Base-by-base conservation (phyloP, 2,329 filamentous ascomycete species). In the Diaporthe sp. region DNA sequence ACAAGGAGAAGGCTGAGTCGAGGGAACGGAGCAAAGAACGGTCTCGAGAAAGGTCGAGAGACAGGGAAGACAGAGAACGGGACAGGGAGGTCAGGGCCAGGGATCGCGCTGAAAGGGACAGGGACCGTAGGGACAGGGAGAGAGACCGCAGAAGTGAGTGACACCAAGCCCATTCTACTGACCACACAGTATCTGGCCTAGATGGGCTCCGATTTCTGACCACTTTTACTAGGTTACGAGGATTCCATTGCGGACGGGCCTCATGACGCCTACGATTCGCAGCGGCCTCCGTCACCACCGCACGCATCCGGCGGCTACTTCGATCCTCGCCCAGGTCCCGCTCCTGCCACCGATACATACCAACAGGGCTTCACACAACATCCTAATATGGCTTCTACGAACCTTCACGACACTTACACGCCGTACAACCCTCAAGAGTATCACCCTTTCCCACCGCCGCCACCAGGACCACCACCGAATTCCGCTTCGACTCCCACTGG, bases 301-400 rank as follows among this genome's bases (percentile, higher is more conserved):
- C 87, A 85, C 72, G 87, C 87, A 5, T 90, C 88, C 3, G 88
- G 88, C n/a, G 88, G 88, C 17, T 85, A 86, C 22, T 89, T 85
- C 79, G 88, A 87, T 22, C 22, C 60, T 71, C 67, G 39, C 49
- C 75, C 73, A 39, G 57, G 55, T 47, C 58, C 58, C 39, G 34
- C 58, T 20, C 34, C 58, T 44, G 47, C 22, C 58, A 49, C 67
- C 61, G 39, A 57, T 55, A 37, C 74, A 77, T 42, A 71, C 77
- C 4, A 74, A 12, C 79, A 76, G 39, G 82, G 81, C 25, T 84
- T 86, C 78, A 82, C 84, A 8, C 84, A 84, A 15, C 85, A 85
- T 67, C 83, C 83, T 42, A 84, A 85, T 79, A 78, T 81, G 25
- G 82, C 76, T 72, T 84, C 75, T 53, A 83, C 78, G 76, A 84